phyloP scores from a whole-genome alignment of 164 flowering plant species.

The Tinospora cordifolia region DNA sequence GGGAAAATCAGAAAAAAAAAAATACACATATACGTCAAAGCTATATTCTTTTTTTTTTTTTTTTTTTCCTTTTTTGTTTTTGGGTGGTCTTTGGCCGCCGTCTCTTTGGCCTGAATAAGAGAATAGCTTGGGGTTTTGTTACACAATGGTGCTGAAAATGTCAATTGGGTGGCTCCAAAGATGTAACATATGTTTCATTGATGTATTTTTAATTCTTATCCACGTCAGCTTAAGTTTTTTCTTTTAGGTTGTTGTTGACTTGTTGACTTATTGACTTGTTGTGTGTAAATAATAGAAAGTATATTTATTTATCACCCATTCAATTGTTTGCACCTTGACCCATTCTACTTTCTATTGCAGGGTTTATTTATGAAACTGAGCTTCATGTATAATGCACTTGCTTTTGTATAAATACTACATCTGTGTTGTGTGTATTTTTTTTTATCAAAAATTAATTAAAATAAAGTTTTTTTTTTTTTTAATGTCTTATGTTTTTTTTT shows the following conservation, averaged over 20 bases:
- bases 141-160: background rate
- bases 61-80: background rate
- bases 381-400: no score
- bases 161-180: background rate
- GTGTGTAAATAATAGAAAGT: background rate
- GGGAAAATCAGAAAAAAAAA: background rate
- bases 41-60: background rate
- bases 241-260: no score
- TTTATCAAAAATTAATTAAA: no score
- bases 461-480: no score
- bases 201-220: background rate
- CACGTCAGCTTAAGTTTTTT: background rate
- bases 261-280: no score
- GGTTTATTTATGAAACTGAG: no score
- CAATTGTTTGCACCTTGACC: no score
- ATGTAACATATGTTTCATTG: background rate
- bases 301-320: background rate
- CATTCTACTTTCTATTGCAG: no score
- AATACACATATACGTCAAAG: background rate
- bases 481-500: no score
- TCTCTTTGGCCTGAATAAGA: background rate
- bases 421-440: no score
- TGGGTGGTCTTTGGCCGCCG: background rate
- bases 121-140: background rate
- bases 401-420: no score